Conservation (phyloP, 345 rosid species). For the Melaleuca alternifolia region DNA sequence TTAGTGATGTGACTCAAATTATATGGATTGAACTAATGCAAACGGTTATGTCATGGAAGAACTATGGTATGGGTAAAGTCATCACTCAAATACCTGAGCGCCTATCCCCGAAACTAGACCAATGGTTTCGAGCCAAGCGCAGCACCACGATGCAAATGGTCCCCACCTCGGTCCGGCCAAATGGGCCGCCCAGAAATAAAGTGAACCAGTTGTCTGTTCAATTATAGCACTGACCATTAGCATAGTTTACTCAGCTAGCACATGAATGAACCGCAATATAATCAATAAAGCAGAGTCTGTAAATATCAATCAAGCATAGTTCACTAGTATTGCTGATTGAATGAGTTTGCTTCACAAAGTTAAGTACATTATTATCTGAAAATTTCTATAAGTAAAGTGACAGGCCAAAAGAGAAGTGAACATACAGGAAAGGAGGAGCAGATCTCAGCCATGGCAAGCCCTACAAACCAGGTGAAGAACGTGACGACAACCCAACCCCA, state of each 20-base stretch:
- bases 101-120: constrained; percentile 8
- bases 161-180: constrained; percentile 9
- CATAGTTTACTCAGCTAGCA: not conserved
- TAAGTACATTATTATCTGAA: not conserved
- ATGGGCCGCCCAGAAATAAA: constrained; percentile 14
- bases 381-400: not conserved
- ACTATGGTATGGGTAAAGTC: not conserved
- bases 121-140: constrained; percentile 8
- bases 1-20: not conserved
- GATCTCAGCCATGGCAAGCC: constrained; percentile 56
- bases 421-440: constrained; percentile 58
- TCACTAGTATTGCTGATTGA: not conserved
- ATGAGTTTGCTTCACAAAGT: not conserved
- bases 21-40: not conserved
- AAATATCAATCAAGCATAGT: not conserved
- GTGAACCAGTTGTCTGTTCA: constrained; percentile 8
- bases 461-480: constrained; percentile 55
- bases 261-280: not conserved
- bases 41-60: not conserved
- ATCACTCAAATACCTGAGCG: not conserved
- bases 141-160: constrained; percentile 11
- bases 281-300: not conserved
- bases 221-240: not conserved
- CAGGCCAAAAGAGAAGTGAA: not conserved
- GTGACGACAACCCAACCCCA: constrained; percentile 62